Base-by-base conservation (phyloP, 2,329 filamentous ascomycete species). In the Aureobasidium sp. region DNA sequence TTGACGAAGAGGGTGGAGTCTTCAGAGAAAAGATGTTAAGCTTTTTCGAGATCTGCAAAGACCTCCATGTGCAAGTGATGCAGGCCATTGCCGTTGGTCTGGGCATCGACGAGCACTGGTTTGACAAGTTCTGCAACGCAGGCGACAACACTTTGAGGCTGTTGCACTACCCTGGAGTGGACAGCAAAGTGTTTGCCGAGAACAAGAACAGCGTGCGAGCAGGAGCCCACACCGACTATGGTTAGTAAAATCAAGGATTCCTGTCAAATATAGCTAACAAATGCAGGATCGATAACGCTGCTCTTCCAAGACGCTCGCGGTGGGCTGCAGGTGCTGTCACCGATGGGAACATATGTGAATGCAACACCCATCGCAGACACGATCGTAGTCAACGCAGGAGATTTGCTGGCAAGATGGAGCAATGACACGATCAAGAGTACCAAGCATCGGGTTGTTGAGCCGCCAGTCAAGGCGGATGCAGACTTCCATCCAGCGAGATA, bases 351-450 rank as follows among this genome's bases (percentile, higher is more conserved):
- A 0, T 96, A 92, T 69, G 85, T 96, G 42, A 85, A 96, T 69
- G 92, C 90, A 1, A 90, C 84, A 7, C 91, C 92, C 0, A 93
- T 96, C 63, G 79, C 85, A 39, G 86, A 86, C 60, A 91, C 90
- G 0, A 87, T 94, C 44, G 90, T 97, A 10, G 83, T 96, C 66
- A 97, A 97, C 69, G 91, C 91, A 0, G 92, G 91, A 1, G 92
- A 97, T 71, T 72, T 97, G 67, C 78, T 97, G 54, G 87, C 90
- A 1, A 81, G 91, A 58, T 96, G 91, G 92, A 90, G 88, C 65
- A 97, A 97, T 70, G 90, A 95, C 70, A 88, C 84, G 5, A 96
- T 97, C 76, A 91, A 89, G 77, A 93, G 89, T 71, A 97, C 92
- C 3, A 84, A 91, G 63, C 92, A 97, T 74, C 85, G 91, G 11